Conservation (phyloP, 257 asterid genomes). For the Gentiana dahurica region DNA sequence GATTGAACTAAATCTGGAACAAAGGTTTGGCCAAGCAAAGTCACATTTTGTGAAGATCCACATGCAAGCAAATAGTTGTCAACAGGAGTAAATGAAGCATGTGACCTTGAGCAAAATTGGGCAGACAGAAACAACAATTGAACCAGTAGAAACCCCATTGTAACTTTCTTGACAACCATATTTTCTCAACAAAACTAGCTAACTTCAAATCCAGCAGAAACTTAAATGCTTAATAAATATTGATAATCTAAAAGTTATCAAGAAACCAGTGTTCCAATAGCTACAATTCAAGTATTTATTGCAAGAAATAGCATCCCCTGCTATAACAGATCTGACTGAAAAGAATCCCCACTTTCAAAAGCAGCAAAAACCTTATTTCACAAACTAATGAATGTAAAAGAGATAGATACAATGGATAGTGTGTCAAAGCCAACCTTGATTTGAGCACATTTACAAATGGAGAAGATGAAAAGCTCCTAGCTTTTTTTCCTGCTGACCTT, state of each 20-base stretch:
- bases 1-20: constrained; percentile 26
- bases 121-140: constrained; percentile 12
- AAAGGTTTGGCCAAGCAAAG: constrained; percentile 50
- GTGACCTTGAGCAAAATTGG: constrained; percentile 9
- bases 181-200: constrained; percentile 7
- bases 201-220: neutral
- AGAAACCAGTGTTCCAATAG: neutral
- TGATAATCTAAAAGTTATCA: neutral
- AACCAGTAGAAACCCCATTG: constrained; percentile 12
- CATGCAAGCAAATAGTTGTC: constrained; percentile 44
- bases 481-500: constrained; percentile 17
- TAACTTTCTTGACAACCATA: constrained; percentile 8
- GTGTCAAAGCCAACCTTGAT: constrained; percentile 1
- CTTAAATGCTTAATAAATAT: neutral
- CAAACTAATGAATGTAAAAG: constrained; percentile 1
- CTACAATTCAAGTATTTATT: neutral
- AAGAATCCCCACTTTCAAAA: neutral
- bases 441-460: constrained; percentile 1
- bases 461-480: constrained; percentile 4
- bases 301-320: neutral
- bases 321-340: constrained; percentile 12
- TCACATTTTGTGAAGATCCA: constrained; percentile 36
- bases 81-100: constrained; percentile 26
- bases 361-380: neutral
- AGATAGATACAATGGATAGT: constrained; percentile 7